Conservation (phyloP, 768 basidiomycete species). For the Boletus rubropictus region DNA sequence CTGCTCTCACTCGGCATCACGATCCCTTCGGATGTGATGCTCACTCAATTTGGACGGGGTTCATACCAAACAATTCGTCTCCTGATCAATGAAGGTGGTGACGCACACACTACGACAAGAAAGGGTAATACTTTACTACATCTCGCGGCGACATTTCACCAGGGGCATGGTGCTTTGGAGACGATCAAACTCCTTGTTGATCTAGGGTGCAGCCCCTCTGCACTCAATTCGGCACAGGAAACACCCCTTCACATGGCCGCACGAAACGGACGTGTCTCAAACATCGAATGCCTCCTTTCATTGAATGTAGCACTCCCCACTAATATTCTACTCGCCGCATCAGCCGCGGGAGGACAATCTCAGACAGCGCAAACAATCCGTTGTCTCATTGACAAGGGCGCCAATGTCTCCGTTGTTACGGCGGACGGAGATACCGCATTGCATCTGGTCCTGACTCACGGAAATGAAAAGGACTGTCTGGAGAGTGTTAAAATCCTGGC, state of each 20-base stretch:
- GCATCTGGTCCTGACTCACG: background rate
- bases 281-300: background rate
- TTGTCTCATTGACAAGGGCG: background rate
- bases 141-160: accelerated
- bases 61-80: background rate
- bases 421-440: background rate
- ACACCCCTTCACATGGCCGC: background rate
- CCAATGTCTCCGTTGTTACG: background rate
- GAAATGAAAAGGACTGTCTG: background rate
- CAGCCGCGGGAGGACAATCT: background rate
- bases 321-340: background rate
- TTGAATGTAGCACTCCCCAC: background rate
- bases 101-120: background rate
- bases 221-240: background rate
- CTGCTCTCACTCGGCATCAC: background rate
- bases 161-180: background rate
- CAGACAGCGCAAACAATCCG: background rate
- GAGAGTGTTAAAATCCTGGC: background rate
- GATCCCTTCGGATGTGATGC: background rate
- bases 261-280: background rate
- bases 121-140: background rate
- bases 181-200: background rate
- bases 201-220: background rate
- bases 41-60: background rate
- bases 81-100: background rate